Percentiles rank a stretch among this genome's conserved stretches.
Conservation (phyloP, 2,329 filamentous ascomycete species). For the Fusarium sp. region DNA sequence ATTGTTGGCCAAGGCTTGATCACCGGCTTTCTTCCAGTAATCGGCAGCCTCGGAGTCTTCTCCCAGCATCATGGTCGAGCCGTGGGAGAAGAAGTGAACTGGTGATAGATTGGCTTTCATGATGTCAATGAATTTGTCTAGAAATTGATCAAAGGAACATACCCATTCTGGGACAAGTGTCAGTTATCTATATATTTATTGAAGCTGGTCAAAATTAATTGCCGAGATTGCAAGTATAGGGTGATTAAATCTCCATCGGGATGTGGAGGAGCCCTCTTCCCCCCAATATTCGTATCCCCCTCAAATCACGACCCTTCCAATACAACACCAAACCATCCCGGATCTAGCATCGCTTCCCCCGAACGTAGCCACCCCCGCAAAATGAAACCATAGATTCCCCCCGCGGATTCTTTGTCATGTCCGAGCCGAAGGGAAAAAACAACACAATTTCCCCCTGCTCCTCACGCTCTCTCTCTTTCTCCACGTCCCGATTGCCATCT, state of each 20-base stretch:
- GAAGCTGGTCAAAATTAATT: neutral
- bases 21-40: conserved; percentile 39
- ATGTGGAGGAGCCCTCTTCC: neutral
- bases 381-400: neutral
- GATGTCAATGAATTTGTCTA: neutral
- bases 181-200: neutral
- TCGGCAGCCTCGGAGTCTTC: conserved; percentile 32
- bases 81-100: conserved; percentile 41
- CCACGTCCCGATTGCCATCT: conserved; percentile 21
- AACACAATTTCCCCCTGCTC: conserved; percentile 2
- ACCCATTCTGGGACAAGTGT: neutral
- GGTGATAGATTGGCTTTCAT: conserved; percentile 26
- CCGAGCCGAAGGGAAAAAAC: conserved; percentile 16
- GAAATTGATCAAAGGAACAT: neutral
- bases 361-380: conserved; percentile 5
- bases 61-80: conserved; percentile 41
- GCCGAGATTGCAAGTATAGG: neutral
- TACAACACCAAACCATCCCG: neutral
- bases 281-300: neutral
- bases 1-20: conserved; percentile 32
- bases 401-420: conserved; percentile 1
- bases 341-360: neutral
- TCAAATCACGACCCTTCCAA: neutral
- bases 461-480: neutral
- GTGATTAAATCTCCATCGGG: conserved; percentile 1